Evolutionary conservation across 176 grass and related monocot genomes (phyloP).

Genomic region (Musa troglodytarum): DNA sequence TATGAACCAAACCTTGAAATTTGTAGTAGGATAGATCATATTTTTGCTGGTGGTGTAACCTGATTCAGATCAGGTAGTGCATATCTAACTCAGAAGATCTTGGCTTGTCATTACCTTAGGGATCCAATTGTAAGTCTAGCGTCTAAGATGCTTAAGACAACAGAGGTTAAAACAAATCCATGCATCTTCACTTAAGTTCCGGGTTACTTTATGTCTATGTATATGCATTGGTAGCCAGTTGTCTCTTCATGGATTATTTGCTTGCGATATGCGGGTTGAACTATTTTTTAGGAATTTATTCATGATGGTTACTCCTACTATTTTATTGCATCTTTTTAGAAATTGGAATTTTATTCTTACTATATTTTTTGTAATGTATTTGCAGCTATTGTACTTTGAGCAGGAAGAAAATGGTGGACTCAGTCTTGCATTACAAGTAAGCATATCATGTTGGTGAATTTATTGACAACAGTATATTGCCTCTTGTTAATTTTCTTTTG

Average conservation of each 20-base stretch:
- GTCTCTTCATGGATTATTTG: background rate
- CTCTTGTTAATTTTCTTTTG: background rate
- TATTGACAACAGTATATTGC: background rate
- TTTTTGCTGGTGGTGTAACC: no score
- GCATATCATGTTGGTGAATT: background rate
- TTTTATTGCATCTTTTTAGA: background rate
- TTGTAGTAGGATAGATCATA: no score
- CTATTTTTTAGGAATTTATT: background rate
- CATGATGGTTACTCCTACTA: background rate
- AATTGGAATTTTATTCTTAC: background rate
- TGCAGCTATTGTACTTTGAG: slow-evolving; percentile 93
- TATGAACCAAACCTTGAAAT: no score
- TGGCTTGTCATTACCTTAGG: no score
- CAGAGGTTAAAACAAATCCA: no score
- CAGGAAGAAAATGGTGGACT: slow-evolving; percentile 89
- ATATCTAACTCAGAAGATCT: no score
- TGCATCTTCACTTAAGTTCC: background rate
- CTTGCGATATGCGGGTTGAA: no score
- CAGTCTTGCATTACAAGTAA: slow-evolving; percentile 88
- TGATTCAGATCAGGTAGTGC: no score
- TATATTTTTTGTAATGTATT: slow-evolving; percentile 18
- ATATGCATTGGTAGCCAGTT: background rate
- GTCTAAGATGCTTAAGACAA: no score
- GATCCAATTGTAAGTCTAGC: no score
- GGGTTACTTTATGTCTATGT: background rate